Evolutionary conservation across 495 filamentous ascomycete genomes (phyloP).

Genomic region (Coniosporium apollinis): DNA sequence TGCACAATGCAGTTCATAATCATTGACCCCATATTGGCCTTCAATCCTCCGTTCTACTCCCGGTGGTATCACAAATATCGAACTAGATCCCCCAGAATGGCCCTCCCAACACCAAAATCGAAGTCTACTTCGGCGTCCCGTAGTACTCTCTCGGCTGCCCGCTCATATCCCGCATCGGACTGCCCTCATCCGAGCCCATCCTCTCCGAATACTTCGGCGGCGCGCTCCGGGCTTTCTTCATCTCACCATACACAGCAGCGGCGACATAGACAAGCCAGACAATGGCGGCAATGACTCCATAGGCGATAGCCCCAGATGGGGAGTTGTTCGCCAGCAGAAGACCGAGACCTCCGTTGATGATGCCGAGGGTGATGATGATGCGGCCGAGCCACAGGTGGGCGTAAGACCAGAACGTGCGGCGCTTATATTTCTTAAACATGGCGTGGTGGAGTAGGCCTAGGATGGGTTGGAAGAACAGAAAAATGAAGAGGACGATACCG

Average conservation of each 20-base stretch:
- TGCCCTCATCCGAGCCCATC: not conserved
- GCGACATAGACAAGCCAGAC: conserved; percentile 14
- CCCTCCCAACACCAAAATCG: too few relatives aligned
- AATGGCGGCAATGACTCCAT: conserved; percentile 12
- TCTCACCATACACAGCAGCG: conserved; percentile 14
- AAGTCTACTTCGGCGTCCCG: too few relatives aligned
- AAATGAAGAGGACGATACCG: conserved; percentile 21
- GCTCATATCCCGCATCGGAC: too few relatives aligned
- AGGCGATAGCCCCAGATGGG: conserved; percentile 4
- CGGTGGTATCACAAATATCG: too few relatives aligned
- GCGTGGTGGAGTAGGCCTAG: conserved; percentile 21
- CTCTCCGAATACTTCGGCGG: not conserved
- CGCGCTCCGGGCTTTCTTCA: not conserved
- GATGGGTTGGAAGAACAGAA: conserved; percentile 23
- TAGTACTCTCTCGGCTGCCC: not conserved
- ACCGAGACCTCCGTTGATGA: conserved; percentile 20
- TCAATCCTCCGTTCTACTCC: too few relatives aligned
- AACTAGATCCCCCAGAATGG: too few relatives aligned
- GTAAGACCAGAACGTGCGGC: conserved; percentile 22
- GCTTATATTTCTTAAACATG: conserved; percentile 21
- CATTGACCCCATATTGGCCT: too few relatives aligned
- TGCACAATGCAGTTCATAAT: too few relatives aligned
- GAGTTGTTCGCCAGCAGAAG: conserved; percentile 8
- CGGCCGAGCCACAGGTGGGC: conserved; percentile 22
- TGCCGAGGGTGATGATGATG: conserved; percentile 14